phyloP scores from a whole-genome alignment of 805 yeast species.

The Yamadazyma scolyti region DNA sequence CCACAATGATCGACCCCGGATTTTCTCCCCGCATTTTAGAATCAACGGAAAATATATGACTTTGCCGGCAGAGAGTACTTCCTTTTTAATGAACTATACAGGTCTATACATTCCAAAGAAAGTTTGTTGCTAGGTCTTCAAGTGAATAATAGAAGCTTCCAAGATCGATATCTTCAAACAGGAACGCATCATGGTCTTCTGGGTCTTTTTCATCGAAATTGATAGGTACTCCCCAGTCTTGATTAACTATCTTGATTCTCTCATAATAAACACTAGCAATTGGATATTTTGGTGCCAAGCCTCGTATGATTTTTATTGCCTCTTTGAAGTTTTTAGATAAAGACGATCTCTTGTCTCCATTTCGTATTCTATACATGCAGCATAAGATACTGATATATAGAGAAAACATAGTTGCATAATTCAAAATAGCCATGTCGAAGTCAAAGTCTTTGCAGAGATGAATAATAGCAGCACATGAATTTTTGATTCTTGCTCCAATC shows the following conservation, averaged over 20 bases:
- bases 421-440: not conserved
- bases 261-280: not conserved
- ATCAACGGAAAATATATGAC: no score
- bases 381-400: not conserved
- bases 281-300: not conserved
- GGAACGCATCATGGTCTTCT: no score
- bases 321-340: not conserved
- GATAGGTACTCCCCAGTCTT: conserved; percentile 1
- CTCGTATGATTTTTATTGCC: not conserved
- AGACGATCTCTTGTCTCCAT: not conserved
- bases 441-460: not conserved
- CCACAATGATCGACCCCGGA: no score
- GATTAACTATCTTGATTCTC: conserved; percentile 1
- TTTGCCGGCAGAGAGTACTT: no score
- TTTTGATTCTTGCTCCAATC: not conserved
- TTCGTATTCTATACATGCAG: not conserved
- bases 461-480: not conserved
- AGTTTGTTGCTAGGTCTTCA: no score
- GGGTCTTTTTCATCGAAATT: not conserved
- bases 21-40: no score
- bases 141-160: no score
- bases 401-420: not conserved
- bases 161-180: no score
- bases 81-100: no score
- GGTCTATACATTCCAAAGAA: no score